Base-by-base conservation (phyloP, 1,284 basidiomycete species). In the Pseudomicrostroma phylloplanum region DNA sequence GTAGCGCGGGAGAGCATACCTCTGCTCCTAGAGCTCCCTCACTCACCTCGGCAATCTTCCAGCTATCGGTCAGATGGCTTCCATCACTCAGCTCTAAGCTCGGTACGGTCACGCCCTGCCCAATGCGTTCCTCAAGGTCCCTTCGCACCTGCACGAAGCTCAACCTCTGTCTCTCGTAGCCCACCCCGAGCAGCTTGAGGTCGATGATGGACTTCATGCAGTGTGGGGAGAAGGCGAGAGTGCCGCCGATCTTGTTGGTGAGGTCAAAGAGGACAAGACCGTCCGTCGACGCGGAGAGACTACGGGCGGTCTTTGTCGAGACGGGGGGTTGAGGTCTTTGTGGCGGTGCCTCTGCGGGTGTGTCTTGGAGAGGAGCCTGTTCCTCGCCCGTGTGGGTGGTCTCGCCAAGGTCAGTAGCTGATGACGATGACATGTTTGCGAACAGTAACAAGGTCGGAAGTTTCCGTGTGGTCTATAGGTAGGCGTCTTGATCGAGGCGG, bases 181-280 rank as follows among this genome's bases (percentile, higher is more conserved):
- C 69, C 36, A 74, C 55, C 19, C 63, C 63, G 55, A 74, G 67
- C 25, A 74, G 59, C 55, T 70, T 71, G 48, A 74, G 62, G 46
- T 69, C 72, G 36, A 74, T 60, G 21, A 74, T 55, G 13, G 72
- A 71, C 48, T 73, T 74, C 58, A 74, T 54, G 36, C 59, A 61
- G 56, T 73, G 71, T 11, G 70, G 65, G 0, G 65, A 67, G 51
- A 72, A 72, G 58, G 58, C 61, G 19, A 56, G 58, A 4, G 41
- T 60, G 1, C 63, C 64, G 2, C 61, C 62, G 13, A 59, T 60
- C 21, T 64, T 56, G 61, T 63, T 60, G 57, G 72, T 74, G 21
- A 74, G 64, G 41, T 72, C 72, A 53, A 67, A 73, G 25, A 73
- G 67, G 41, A 73, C 70, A 1, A 73, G 65, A 9, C 70, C 70